phyloP scores from a whole-genome alignment of 2,329 filamentous ascomycete species.

The Chaetomium globosum region DNA sequence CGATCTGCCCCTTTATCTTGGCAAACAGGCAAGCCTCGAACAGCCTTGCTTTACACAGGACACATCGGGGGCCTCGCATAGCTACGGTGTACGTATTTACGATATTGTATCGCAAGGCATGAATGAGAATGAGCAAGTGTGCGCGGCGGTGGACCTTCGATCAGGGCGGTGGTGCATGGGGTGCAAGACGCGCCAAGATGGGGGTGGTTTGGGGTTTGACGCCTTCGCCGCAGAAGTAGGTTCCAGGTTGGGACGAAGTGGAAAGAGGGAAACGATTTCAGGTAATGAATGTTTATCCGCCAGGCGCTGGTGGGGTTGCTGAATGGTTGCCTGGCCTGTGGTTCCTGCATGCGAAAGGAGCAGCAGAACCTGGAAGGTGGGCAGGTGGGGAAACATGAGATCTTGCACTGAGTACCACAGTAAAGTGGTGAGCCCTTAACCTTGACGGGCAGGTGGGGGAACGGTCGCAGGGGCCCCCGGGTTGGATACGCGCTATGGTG shows the following conservation, averaged over 20 bases:
- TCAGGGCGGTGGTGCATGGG: background rate
- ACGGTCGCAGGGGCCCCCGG: background rate
- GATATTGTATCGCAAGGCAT: too few relatives aligned
- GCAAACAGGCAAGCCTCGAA: too few relatives aligned
- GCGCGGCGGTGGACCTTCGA: background rate
- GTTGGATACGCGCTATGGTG: background rate
- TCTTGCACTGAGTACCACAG: background rate
- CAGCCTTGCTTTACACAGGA: background rate
- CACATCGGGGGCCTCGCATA: background rate
- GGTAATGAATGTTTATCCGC: too few relatives aligned
- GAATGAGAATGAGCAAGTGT: too few relatives aligned
- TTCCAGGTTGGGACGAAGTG: background rate
- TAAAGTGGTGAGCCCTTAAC: background rate
- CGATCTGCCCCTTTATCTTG: background rate
- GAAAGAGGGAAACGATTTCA: background rate
- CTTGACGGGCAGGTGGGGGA: constrained; percentile 1
- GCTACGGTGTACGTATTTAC: too few relatives aligned
- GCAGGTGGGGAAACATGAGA: background rate
- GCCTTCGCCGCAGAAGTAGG: background rate
- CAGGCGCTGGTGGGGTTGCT: background rate
- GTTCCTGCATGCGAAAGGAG: constrained; percentile 12
- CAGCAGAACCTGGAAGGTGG: background rate
- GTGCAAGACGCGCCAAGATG: background rate
- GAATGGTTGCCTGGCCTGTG: background rate
- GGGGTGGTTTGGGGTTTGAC: background rate